Percentiles rank a stretch among this genome's conserved stretches.
Evolutionary conservation across 2,329 filamentous ascomycete genomes (phyloP).

Genomic region (Sclerotiophoma versabilis): DNA sequence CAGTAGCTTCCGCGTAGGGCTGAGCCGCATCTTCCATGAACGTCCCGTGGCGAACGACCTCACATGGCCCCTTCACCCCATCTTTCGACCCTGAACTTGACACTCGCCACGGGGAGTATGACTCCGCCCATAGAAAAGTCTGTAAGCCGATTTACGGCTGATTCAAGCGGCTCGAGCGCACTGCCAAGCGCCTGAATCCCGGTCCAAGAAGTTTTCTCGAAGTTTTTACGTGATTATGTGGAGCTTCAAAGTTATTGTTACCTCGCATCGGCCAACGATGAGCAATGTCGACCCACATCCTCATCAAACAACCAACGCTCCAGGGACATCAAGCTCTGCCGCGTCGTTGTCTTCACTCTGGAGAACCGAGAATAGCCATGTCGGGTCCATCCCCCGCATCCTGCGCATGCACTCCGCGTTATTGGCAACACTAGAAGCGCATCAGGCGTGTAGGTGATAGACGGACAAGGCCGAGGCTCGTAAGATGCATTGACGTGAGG

Average conservation of each 20-base stretch:
- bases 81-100: constrained; percentile 13
- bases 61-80: constrained; percentile 5
- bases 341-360: constrained; percentile 11
- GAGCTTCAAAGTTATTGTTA: constrained; percentile 29
- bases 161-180: constrained; percentile 20
- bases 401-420: constrained; percentile 32
- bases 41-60: constrained; percentile 12
- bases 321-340: constrained; percentile 14
- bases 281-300: constrained; percentile 37
- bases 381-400: constrained; percentile 30
- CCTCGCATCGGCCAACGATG: constrained; percentile 35
- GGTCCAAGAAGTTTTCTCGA: constrained; percentile 35
- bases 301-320: constrained; percentile 26
- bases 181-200: constrained; percentile 29
- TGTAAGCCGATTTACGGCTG: constrained; percentile 24
- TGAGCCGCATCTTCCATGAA: constrained; percentile 14
- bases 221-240: constrained; percentile 45
- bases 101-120: constrained; percentile 7
- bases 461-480: constrained; percentile 15
- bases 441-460: constrained; percentile 3
- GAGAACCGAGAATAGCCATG: constrained; percentile 29
- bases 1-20: constrained; percentile 14
- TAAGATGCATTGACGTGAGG: constrained; percentile 19
- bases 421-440: constrained; percentile 15
- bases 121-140: constrained; percentile 16